phyloP scores from a whole-genome alignment of 2,329 filamentous ascomycete species.

The Calonectria naviculata region DNA sequence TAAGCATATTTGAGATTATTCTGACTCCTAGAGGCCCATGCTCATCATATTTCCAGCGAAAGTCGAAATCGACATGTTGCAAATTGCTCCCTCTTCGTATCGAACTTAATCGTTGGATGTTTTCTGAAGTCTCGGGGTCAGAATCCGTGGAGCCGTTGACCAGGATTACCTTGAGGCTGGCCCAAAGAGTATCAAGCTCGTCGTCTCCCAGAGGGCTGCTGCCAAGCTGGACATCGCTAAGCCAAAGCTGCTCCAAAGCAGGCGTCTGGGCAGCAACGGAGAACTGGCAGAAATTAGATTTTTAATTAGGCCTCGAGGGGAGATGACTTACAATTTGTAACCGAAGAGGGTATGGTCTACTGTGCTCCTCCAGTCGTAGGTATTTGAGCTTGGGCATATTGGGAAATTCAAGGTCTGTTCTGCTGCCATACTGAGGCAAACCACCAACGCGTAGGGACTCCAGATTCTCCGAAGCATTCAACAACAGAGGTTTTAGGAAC shows the following conservation, averaged over 20 bases:
- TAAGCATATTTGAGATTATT: constrained; percentile 24
- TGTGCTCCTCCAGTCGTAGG: constrained; percentile 42
- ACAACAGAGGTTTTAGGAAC: constrained; percentile 32
- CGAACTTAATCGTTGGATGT: constrained; percentile 40
- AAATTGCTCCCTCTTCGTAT: constrained; percentile 40
- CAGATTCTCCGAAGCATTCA: constrained; percentile 33
- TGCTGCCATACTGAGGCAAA: constrained; percentile 27
- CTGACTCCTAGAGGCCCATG: constrained; percentile 34
- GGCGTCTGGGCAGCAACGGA: constrained; percentile 40
- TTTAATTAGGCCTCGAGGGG: neutral
- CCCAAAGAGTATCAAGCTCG: constrained; percentile 41
- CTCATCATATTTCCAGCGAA: constrained; percentile 39
- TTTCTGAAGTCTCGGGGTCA: constrained; percentile 34
- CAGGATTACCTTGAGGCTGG: constrained; percentile 43
- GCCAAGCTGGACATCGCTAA: constrained; percentile 41
- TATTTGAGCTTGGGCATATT: constrained; percentile 43
- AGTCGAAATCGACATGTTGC: constrained; percentile 45
- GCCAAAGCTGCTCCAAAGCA: constrained; percentile 45
- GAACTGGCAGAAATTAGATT: constrained; percentile 36
- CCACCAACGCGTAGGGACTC: constrained; percentile 38
- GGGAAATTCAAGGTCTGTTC: constrained; percentile 26
- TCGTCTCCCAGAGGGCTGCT: constrained; percentile 16
- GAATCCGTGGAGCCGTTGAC: constrained; percentile 34
- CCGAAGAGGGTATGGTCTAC: constrained; percentile 25
- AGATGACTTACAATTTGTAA: constrained; percentile 33